Conservation (phyloP, 2,329 filamentous ascomycete species). For the Epichloe elymi region DNA sequence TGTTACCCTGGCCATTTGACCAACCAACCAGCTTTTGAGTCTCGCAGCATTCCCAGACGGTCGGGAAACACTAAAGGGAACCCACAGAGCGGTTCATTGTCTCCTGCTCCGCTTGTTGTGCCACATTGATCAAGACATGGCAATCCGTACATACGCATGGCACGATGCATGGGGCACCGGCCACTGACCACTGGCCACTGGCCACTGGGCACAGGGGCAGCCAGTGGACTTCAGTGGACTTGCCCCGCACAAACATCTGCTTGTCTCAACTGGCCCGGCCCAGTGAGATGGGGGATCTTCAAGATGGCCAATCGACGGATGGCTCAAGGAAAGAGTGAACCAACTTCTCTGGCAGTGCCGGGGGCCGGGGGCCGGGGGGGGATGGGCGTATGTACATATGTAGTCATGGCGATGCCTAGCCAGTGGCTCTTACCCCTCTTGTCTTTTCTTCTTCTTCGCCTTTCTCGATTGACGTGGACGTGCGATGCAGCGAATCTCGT, state of each 20-base stretch:
- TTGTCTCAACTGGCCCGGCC: not conserved
- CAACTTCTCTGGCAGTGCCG: too few relatives aligned
- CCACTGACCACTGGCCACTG: too few relatives aligned
- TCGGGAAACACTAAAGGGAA: conserved; percentile 17
- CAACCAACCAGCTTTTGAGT: conserved; percentile 11
- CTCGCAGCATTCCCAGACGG: conserved; percentile 20
- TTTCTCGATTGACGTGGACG: too few relatives aligned
- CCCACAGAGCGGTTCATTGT: conserved; percentile 18
- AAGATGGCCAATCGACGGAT: too few relatives aligned
- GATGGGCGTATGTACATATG: too few relatives aligned
- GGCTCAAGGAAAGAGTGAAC: too few relatives aligned
- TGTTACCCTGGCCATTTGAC: not conserved
- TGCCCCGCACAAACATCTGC: not conserved
- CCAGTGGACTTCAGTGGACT: not conserved
- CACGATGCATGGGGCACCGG: too few relatives aligned
- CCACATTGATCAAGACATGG: conserved; percentile 9
- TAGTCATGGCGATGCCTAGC: too few relatives aligned
- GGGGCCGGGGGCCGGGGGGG: too few relatives aligned
- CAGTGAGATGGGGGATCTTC: not conserved
- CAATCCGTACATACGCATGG: not conserved
- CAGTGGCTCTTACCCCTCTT: too few relatives aligned
- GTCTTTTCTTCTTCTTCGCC: too few relatives aligned
- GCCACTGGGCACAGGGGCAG: not conserved
- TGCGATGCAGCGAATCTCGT: too few relatives aligned
- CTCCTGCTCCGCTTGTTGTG: conserved; percentile 12